phyloP scores from a whole-genome alignment of 176 grass and related monocot genomes.

The Carex scoparia region DNA sequence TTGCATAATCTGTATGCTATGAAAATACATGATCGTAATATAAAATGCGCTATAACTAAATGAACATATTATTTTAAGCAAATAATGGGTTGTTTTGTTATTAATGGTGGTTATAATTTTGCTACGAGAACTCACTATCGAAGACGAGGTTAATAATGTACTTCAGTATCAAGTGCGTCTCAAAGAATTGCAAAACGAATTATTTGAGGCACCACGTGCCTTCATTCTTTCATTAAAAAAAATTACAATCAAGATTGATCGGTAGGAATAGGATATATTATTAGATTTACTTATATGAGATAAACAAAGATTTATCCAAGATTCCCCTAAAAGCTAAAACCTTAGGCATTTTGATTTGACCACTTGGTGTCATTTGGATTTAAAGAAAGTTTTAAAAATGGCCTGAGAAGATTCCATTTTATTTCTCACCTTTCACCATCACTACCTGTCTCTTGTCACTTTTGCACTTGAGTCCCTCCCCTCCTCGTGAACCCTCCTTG shows the following conservation, averaged over 20 bases:
- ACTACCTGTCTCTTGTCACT: background rate
- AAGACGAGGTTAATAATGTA: background rate
- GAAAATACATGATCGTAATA: no score
- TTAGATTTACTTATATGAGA: background rate
- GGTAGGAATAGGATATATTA: background rate
- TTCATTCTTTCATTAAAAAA: background rate
- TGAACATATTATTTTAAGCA: no score
- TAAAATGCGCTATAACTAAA: no score
- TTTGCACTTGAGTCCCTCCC: constrained; percentile 20
- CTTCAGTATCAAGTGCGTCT: no score
- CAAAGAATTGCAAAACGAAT: no score
- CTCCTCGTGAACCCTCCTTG: constrained; percentile 39
- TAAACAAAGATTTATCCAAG: background rate
- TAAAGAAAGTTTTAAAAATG: background rate
- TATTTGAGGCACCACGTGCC: background rate
- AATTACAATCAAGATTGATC: background rate
- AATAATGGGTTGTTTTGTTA: no score
- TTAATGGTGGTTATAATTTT: no score
- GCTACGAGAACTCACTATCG: no score
- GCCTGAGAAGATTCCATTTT: constrained; percentile 25
- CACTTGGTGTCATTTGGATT: background rate
- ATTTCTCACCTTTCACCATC: constrained; percentile 22
- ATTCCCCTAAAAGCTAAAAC: background rate
- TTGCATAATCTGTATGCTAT: no score
- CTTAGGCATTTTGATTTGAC: background rate